These are phyloP conservation scores for Avena sativa DNA, from an alignment of 176 grass and related monocot species.

Conservation along the genomic window DNA sequence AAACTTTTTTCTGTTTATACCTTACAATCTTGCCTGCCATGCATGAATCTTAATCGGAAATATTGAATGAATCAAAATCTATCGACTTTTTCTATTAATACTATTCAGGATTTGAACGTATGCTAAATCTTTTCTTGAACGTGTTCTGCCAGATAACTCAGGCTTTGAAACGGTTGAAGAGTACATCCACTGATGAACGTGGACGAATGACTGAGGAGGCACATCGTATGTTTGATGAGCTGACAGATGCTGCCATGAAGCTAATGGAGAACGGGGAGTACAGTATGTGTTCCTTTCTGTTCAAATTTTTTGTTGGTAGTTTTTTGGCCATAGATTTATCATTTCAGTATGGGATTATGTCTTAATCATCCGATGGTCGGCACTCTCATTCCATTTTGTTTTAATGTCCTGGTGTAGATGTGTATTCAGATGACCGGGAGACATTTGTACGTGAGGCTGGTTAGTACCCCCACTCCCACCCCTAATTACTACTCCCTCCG, in stretches of 20 bases:
- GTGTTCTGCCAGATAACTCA: slow-evolving; percentile 68
- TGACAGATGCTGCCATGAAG: slow-evolving; percentile 93
- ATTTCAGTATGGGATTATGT: not conserved
- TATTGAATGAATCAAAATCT: not conserved
- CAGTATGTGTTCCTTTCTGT: slow-evolving; percentile 50
- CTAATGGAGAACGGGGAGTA: slow-evolving; percentile 97
- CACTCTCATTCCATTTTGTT: slow-evolving; percentile 34
- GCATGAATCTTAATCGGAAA: not conserved
- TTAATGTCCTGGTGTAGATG: slow-evolving; percentile 67
- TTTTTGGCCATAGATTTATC: not conserved
- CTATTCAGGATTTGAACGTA: slow-evolving; percentile 8
- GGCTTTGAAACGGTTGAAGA: slow-evolving; percentile 92
- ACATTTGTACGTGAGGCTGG: slow-evolving; percentile 90
- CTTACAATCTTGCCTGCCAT: not conserved
- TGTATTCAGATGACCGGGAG: slow-evolving; percentile 88
- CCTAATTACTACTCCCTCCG: not conserved
- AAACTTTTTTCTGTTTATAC: not conserved
- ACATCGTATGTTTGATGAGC: slow-evolving; percentile 82
- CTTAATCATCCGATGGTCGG: slow-evolving; percentile 12
- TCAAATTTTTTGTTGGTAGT: slow-evolving; percentile 26
- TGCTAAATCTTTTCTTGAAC: slow-evolving; percentile 19
- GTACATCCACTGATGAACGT: slow-evolving; percentile 68
- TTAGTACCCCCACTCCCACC: slow-evolving; percentile 40
- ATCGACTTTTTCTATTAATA: not conserved
- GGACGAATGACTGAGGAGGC: slow-evolving; percentile 76